A percentile compares a stretch with the other conserved stretches of the same genome.
Evolutionary conservation across 1,284 basidiomycete species (phyloP).

Genomic region (Mycosarcoma mackinlayi): DNA sequence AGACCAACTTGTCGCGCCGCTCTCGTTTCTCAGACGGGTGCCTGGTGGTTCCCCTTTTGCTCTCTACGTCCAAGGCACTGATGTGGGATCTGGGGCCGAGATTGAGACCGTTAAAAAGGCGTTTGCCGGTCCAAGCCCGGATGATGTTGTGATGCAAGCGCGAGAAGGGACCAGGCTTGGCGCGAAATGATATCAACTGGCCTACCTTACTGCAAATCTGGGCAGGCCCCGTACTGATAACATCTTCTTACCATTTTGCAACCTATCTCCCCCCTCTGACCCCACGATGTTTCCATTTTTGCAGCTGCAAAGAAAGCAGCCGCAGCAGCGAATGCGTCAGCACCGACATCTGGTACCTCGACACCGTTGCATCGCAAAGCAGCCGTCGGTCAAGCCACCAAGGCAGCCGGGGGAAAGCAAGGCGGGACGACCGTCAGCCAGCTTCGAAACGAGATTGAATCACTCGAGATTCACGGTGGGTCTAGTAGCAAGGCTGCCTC

Average conservation of each 20-base stretch:
- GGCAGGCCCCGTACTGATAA: slow-evolving; percentile 15
- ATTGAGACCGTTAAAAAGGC: slow-evolving; percentile 63
- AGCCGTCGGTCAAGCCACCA: slow-evolving; percentile 44
- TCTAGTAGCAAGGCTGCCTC: slow-evolving; percentile 47
- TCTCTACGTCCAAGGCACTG: slow-evolving; percentile 27
- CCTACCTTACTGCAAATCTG: neutral
- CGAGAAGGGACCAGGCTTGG: slow-evolving; percentile 76
- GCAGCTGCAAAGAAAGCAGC: slow-evolving; percentile 46
- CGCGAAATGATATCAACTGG: slow-evolving; percentile 14
- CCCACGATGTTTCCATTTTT: neutral
- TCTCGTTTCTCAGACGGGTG: slow-evolving; percentile 17
- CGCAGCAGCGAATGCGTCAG: slow-evolving; percentile 31
- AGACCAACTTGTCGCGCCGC: slow-evolving; percentile 28
- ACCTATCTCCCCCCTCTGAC: neutral
- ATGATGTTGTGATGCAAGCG: slow-evolving; percentile 82
- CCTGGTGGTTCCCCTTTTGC: slow-evolving; percentile 50
- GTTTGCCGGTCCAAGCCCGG: slow-evolving; percentile 86
- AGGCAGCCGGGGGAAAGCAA: slow-evolving; percentile 53
- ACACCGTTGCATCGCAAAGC: slow-evolving; percentile 47
- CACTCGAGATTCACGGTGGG: slow-evolving; percentile 39
- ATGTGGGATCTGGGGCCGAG: slow-evolving; percentile 6
- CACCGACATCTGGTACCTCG: slow-evolving; percentile 43
- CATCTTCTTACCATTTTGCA: neutral
- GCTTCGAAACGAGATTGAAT: slow-evolving; percentile 56
- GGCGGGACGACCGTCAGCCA: slow-evolving; percentile 69